These are phyloP conservation scores for Poteriospumella lacustris DNA, from an alignment of 108 stramenopile genomes.

Conservation along the genomic window DNA sequence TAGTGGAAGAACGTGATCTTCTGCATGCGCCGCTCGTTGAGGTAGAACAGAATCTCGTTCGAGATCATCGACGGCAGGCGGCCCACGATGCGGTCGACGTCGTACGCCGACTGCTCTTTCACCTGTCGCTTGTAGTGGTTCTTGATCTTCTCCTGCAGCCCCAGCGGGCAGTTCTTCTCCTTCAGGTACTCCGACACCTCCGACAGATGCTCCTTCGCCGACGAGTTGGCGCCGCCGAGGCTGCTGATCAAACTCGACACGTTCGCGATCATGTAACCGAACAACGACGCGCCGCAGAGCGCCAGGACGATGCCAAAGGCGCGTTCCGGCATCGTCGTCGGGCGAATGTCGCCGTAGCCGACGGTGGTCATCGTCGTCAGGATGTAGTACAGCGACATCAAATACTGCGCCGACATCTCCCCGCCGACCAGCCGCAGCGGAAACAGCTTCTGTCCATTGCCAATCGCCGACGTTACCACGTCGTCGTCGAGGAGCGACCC, in stretches of 20 bases:
- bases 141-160: not conserved
- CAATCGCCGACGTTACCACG: too few relatives aligned
- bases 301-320: not conserved
- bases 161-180: not conserved
- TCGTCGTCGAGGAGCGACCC: too few relatives aligned
- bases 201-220: not conserved
- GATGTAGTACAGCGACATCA: not conserved
- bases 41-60: not conserved
- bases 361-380: constrained; percentile 15
- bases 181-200: constrained; percentile 18
- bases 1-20: constrained; percentile 8
- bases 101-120: not conserved
- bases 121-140: constrained; percentile 7
- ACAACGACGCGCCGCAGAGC: constrained; percentile 11
- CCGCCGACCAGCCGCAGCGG: not conserved
- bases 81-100: not conserved
- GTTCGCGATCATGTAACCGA: constrained; percentile 12
- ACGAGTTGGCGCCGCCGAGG: not conserved
- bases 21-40: not conserved
- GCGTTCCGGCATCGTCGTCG: not conserved
- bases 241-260: not conserved
- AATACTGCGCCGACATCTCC: not conserved
- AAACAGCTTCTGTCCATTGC: too few relatives aligned
- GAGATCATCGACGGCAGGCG: not conserved
- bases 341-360: constrained; percentile 20